A percentile compares a stretch with the other conserved stretches of the same genome.
phyloP scores from a whole-genome alignment of 176 grass and related monocot genomes.

The Lolium rigidum region DNA sequence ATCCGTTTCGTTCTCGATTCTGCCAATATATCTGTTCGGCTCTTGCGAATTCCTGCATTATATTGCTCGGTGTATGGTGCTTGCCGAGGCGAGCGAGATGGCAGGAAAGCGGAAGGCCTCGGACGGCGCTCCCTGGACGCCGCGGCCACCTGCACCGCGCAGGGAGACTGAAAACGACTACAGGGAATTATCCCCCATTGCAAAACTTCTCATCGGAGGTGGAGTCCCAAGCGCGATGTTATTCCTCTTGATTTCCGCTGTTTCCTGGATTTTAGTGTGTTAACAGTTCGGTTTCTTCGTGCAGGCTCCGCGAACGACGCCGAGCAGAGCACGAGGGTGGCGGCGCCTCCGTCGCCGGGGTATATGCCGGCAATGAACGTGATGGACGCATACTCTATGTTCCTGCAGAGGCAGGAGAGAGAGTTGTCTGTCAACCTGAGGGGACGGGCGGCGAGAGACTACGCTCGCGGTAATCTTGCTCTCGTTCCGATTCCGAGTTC shows the following conservation, averaged over 20 bases:
- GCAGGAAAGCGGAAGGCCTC: neutral
- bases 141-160: neutral
- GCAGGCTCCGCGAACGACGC: neutral
- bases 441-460: conserved; percentile 15
- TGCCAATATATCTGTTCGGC: no score
- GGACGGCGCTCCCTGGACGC: neutral
- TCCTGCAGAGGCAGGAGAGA: neutral
- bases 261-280: conserved; percentile 7
- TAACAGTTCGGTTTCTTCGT: conserved; percentile 4
- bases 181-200: neutral
- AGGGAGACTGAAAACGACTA: neutral
- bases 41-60: neutral
- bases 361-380: neutral
- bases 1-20: no score
- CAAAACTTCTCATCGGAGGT: neutral
- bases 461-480: neutral
- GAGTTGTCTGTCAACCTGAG: neutral
- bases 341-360: neutral
- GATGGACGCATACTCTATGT: neutral
- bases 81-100: neutral
- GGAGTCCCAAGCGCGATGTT: neutral
- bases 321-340: neutral
- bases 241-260: neutral
- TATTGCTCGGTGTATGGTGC: neutral
- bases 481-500: neutral